Evolutionary conservation across 202 grass and related monocot species (phyloP).

Genomic region (Zoysia matrella): DNA sequence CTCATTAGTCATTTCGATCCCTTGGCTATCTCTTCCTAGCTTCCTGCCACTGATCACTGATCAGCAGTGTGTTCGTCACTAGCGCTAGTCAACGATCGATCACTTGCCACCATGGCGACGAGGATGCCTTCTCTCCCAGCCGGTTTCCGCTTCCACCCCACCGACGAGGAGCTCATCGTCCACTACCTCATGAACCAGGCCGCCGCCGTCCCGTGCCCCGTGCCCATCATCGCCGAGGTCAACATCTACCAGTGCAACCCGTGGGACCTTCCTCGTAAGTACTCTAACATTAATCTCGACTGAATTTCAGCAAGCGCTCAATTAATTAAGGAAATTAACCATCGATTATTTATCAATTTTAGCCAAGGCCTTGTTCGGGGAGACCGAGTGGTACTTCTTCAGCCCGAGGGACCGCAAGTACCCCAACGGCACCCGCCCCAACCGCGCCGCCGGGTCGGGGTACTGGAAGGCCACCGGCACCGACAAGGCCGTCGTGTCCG

Average conservation of each 20-base stretch:
- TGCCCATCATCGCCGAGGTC: constrained; percentile 74
- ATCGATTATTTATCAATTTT: background rate
- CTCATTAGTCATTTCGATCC: background rate
- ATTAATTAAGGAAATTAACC: background rate
- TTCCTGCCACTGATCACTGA: background rate
- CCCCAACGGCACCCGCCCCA: constrained; percentile 70
- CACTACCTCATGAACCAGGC: constrained; percentile 74
- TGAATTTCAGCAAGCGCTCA: background rate
- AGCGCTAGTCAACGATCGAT: background rate
- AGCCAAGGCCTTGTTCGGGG: constrained; percentile 65
- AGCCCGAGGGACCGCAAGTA: constrained; percentile 83
- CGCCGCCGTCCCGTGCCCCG: constrained; percentile 42
- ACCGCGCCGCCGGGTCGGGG: constrained; percentile 60
- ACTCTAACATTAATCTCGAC: too few species aligned
- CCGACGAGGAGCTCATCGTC: constrained; percentile 78
- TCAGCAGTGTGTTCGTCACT: background rate
- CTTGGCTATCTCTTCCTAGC: background rate
- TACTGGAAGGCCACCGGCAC: constrained; percentile 95
- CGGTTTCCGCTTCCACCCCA: constrained; percentile 86
- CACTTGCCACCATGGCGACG: constrained; percentile 36
- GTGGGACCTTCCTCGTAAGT: constrained; percentile 78
- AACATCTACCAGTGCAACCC: constrained; percentile 87
- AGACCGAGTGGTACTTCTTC: constrained; percentile 90
- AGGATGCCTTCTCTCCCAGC: constrained; percentile 57
- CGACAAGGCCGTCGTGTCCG: constrained; percentile 61